Evolutionary conservation across 1,284 basidiomycete species (phyloP).

Genomic region (Macrocystidia cucumis): DNA sequence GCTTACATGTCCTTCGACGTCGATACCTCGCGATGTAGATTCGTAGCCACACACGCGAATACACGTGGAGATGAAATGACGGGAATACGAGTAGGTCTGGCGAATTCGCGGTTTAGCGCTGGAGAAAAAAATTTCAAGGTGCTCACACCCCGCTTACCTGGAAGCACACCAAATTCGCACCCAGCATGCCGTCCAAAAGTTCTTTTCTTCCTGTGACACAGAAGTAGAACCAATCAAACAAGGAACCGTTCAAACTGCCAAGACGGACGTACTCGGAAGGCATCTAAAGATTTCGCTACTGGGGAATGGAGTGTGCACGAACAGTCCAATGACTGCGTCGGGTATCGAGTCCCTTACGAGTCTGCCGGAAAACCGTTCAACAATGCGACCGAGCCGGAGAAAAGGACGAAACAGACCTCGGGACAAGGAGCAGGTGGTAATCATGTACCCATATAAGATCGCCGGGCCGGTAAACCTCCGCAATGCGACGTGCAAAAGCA

Average conservation of each 20-base stretch:
- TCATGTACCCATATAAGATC: constrained; percentile 91
- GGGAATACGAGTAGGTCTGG: constrained; percentile 91
- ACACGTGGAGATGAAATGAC: constrained; percentile 93
- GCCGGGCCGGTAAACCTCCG: constrained; percentile 75
- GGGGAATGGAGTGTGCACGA: constrained; percentile 97
- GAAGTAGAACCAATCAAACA: constrained; percentile 8
- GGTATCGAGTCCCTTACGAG: constrained; percentile 76
- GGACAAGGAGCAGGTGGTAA: constrained; percentile 91
- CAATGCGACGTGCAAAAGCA: constrained; percentile 78
- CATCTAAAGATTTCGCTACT: constrained; percentile 95
- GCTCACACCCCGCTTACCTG: no score
- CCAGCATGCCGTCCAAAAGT: constrained; percentile 97
- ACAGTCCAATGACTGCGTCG: constrained; percentile 83
- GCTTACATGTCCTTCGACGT: constrained; percentile 84
- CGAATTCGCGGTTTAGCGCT: background rate
- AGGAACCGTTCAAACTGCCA: constrained; percentile 4
- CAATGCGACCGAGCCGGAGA: background rate
- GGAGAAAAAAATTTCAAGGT: background rate
- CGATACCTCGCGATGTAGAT: constrained; percentile 77
- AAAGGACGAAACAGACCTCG: constrained; percentile 30
- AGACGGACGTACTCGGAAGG: constrained; percentile 60
- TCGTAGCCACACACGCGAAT: constrained; percentile 97
- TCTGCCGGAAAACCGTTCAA: constrained; percentile 18
- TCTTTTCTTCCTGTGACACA: constrained; percentile 63
- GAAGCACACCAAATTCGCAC: constrained; percentile 95